Evolutionary conservation across 1,284 basidiomycete genomes (phyloP).

Genomic region (Inonotus hispidus): DNA sequence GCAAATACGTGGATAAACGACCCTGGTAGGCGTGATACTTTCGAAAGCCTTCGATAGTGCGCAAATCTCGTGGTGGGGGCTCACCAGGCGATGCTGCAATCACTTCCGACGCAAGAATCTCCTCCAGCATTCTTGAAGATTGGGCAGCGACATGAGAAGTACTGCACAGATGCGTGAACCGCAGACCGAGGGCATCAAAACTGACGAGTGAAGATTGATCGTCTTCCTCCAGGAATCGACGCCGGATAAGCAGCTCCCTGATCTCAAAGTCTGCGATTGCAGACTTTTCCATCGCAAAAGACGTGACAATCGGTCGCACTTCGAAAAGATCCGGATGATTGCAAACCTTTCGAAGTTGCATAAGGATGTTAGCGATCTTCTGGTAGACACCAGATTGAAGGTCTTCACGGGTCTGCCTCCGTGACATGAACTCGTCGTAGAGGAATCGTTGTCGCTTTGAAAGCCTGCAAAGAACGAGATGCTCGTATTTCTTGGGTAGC

Average conservation of each 20-base stretch:
- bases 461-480: conserved; percentile 86
- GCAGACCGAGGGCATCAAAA: conserved; percentile 62
- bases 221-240: conserved; percentile 50
- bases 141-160: conserved; percentile 48
- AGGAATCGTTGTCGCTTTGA: conserved; percentile 95
- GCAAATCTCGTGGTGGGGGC: conserved; percentile 64
- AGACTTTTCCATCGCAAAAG: conserved; percentile 82
- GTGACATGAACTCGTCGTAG: conserved; percentile 98
- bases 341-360: conserved; percentile 95
- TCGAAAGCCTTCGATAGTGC: conserved; percentile 72
- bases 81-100: conserved; percentile 50
- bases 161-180: conserved; percentile 49
- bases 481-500: conserved; percentile 92
- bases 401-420: conserved; percentile 83
- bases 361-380: conserved; percentile 95
- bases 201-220: conserved; percentile 47
- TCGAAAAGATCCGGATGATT: conserved; percentile 97
- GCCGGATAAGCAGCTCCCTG: conserved; percentile 81
- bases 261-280: conserved; percentile 85
- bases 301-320: conserved; percentile 89
- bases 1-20: conserved; percentile 48
- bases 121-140: conserved; percentile 61
- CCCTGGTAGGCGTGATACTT: conserved; percentile 53
- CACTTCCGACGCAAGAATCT: conserved; percentile 60
- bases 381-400: conserved; percentile 82